phyloP scores from a whole-genome alignment of 2,329 filamentous ascomycete species.

The Drechmeria coniospora region DNA sequence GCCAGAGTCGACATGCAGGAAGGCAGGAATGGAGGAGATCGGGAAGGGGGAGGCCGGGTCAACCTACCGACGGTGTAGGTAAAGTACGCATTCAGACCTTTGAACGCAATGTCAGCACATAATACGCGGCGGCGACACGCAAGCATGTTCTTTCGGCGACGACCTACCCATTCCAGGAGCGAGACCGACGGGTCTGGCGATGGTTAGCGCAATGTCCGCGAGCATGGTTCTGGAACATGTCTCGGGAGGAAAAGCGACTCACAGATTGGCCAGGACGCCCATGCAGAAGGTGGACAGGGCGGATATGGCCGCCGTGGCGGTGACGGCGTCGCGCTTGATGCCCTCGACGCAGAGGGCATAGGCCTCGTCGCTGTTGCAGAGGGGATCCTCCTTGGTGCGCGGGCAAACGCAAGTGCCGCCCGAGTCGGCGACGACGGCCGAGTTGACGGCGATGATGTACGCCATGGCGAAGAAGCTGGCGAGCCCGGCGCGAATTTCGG shows the following conservation, averaged over 20 bases:
- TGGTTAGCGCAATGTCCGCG: conserved; percentile 1
- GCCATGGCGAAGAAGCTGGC: conserved; percentile 60
- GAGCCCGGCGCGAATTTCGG: conserved; percentile 68
- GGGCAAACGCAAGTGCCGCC: conserved; percentile 67
- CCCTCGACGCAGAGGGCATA: conserved; percentile 49
- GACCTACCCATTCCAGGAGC: conserved; percentile 27
- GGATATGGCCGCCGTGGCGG: conserved; percentile 70
- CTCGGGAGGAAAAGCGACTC: conserved; percentile 15
- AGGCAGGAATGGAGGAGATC: conserved; percentile 7
- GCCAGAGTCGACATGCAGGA: too few species aligned
- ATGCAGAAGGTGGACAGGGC: conserved; percentile 69
- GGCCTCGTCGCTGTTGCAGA: conserved; percentile 36
- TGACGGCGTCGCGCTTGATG: conserved; percentile 65
- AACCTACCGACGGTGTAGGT: conserved; percentile 43
- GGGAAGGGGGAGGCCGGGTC: conserved; percentile 1
- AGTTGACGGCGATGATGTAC: conserved; percentile 39
- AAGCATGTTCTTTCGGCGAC: too few species aligned
- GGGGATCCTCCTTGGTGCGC: conserved; percentile 29
- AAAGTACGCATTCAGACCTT: conserved; percentile 70
- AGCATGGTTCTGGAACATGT: neutral
- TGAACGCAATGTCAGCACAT: conserved; percentile 3
- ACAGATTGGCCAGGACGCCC: conserved; percentile 68
- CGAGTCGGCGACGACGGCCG: conserved; percentile 41
- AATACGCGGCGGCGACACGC: too few species aligned
- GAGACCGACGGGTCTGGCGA: conserved; percentile 18